Conservation (phyloP, 192 early-diverging fungal species). For the Funneliformis geosporum region DNA sequence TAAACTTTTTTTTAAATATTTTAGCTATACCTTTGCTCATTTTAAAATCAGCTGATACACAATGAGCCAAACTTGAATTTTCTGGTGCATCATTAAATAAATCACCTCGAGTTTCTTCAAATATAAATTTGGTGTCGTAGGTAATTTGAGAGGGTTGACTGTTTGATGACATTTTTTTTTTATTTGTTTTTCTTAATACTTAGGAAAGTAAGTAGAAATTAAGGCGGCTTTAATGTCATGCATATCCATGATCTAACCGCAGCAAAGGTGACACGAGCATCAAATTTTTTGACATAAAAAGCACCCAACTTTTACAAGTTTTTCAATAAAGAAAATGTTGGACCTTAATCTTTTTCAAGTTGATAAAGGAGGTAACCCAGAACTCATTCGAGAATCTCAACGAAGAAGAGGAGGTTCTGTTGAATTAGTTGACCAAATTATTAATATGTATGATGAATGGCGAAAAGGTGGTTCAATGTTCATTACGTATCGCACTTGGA, state of each 20-base stretch:
- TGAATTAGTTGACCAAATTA: constrained; percentile 89
- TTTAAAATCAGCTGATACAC: constrained; percentile 35
- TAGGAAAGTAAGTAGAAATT: too few relatives aligned
- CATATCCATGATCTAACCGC: too few relatives aligned
- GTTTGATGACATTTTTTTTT: too few relatives aligned
- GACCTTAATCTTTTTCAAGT: constrained; percentile 91
- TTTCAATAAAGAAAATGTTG: constrained; percentile 60
- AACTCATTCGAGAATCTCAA: constrained; percentile 91
- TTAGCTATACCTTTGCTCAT: constrained; percentile 38
- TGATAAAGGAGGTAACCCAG: constrained; percentile 93
- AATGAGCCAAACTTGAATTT: constrained; percentile 32
- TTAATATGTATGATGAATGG: constrained; percentile 89
- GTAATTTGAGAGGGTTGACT: neutral
- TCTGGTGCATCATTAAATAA: constrained; percentile 30
- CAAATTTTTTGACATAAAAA: too few relatives aligned
- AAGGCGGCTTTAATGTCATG: too few relatives aligned
- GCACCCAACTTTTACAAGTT: neutral
- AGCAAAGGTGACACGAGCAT: too few relatives aligned
- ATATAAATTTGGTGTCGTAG: constrained; percentile 18
- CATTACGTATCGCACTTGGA: neutral
- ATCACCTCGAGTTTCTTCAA: constrained; percentile 38
- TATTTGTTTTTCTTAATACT: too few relatives aligned
- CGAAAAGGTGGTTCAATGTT: constrained; percentile 36
- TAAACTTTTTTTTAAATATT: constrained; percentile 35
- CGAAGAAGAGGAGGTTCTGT: constrained; percentile 80